phyloP scores from a whole-genome alignment of 2,329 filamentous ascomycete genomes.

The Apiospora koreana region DNA sequence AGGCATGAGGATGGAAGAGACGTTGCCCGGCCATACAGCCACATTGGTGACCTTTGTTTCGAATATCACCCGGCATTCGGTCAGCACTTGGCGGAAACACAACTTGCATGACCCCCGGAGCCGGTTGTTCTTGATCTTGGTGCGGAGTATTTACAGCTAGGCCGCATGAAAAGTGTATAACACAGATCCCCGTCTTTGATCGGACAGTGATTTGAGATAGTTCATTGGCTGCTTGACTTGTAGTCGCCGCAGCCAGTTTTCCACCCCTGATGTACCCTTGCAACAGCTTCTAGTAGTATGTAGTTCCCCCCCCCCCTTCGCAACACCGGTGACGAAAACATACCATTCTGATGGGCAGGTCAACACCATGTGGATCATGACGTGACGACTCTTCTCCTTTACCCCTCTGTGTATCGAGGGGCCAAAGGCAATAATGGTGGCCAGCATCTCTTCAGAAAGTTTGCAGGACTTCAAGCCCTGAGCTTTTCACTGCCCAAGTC shows the following conservation, averaged over 20 bases:
- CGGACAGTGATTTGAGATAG: not conserved
- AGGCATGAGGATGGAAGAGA: not conserved
- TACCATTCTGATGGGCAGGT: not conserved
- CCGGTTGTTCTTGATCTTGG: not conserved
- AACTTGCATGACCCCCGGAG: not conserved
- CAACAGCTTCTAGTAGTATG: too few relatives aligned
- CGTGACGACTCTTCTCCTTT: not conserved
- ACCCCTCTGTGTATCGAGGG: constrained; percentile 4
- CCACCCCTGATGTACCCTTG: not conserved
- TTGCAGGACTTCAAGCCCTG: not conserved
- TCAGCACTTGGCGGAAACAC: not conserved
- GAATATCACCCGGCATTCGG: not conserved
- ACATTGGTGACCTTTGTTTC: not conserved
- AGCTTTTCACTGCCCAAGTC: not conserved
- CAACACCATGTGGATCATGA: not conserved
- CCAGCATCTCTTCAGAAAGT: not conserved
- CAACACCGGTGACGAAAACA: not conserved
- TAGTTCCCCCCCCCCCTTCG: not conserved
- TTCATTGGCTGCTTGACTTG: not conserved
- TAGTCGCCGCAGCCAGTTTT: not conserved
- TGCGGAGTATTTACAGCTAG: not conserved
- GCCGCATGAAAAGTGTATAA: not conserved
- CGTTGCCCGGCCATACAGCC: not conserved
- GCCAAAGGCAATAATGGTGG: not conserved
- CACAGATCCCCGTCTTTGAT: not conserved